Percentiles rank a stretch among this genome's conserved stretches.
phyloP scores from a whole-genome alignment of 352 stramenopile species.

The Thalassiosira mediterranea region DNA sequence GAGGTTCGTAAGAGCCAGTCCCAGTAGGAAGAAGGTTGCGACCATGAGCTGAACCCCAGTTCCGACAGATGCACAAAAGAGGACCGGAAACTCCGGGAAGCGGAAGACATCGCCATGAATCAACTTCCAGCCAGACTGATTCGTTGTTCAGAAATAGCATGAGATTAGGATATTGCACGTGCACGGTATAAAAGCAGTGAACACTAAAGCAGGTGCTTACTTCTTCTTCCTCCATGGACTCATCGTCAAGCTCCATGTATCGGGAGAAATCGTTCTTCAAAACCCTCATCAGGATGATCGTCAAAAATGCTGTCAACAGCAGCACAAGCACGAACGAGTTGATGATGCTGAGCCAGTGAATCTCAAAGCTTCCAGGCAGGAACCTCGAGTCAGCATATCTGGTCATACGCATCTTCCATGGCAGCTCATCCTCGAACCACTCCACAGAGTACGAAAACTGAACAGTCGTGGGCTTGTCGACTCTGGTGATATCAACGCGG shows the following conservation, averaged over 20 bases:
- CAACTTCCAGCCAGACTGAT: conserved; percentile 81
- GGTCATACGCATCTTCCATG: conserved; percentile 90
- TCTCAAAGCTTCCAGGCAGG: conserved; percentile 96
- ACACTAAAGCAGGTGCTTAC: conserved; percentile 42
- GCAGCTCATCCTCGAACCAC: conserved; percentile 93
- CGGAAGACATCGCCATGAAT: conserved; percentile 93
- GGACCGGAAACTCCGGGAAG: conserved; percentile 91
- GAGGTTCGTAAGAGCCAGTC: conserved; percentile 94
- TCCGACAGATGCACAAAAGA: conserved; percentile 94
- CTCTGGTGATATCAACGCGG: conserved; percentile 83
- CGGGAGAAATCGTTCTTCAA: conserved; percentile 95
- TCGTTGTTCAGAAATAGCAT: background rate
- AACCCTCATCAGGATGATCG: conserved; percentile 99
- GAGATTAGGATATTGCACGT: background rate
- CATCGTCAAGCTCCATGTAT: conserved; percentile 90
- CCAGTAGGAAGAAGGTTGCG: conserved; percentile 94
- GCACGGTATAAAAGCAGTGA: no score
- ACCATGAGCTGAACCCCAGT: conserved; percentile 95
- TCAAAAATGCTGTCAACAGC: conserved; percentile 98
- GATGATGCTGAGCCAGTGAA: conserved; percentile 99
- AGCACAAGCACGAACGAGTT: conserved; percentile 99
- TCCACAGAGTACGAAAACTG: conserved; percentile 96
- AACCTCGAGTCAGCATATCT: conserved; percentile 84
- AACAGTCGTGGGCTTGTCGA: conserved; percentile 69
- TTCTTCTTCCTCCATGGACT: conserved; percentile 92